phyloP scores from a whole-genome alignment of 2,329 filamentous ascomycete species.

The Pestalotiopsis sp. region DNA sequence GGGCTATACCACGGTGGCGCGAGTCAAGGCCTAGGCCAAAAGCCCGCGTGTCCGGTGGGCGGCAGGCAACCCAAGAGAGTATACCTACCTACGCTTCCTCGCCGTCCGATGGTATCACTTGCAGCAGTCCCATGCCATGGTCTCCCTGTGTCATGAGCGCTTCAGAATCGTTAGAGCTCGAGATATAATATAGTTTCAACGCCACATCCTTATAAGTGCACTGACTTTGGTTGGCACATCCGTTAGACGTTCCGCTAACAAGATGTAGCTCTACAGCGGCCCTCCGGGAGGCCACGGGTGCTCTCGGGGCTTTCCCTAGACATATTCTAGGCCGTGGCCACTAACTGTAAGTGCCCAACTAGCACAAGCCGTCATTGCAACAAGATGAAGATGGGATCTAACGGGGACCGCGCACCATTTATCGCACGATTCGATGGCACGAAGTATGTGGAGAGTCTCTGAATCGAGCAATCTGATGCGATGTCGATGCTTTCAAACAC shows the following conservation, averaged over 20 bases:
- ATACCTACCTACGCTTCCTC: not conserved
- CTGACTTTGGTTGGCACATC: slow-evolving; percentile 2
- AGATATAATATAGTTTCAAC: slow-evolving; percentile 2
- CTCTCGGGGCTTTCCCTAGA: slow-evolving; percentile 4
- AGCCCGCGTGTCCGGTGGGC: not conserved
- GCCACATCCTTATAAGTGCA: not conserved
- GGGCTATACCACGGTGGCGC: not conserved
- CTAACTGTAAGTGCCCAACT: not conserved
- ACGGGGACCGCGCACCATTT: not conserved
- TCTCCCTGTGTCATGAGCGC: not conserved
- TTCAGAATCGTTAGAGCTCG: not conserved
- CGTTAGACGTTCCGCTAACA: not conserved
- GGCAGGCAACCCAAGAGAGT: not conserved
- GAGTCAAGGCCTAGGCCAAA: not conserved
- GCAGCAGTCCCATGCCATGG: not conserved
- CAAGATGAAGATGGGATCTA: not conserved
- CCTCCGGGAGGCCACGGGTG: not conserved
- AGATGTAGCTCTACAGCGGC: not conserved
- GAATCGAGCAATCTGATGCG: slow-evolving; percentile 7
- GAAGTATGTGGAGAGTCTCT: not conserved
- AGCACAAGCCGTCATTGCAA: not conserved
- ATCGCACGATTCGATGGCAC: not conserved
- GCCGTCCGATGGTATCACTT: not conserved
- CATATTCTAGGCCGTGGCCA: not conserved
- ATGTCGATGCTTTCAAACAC: not conserved